Evolutionary conservation across 345 rosid genomes (phyloP).

Genomic region (Mallotus nudiflorus): DNA sequence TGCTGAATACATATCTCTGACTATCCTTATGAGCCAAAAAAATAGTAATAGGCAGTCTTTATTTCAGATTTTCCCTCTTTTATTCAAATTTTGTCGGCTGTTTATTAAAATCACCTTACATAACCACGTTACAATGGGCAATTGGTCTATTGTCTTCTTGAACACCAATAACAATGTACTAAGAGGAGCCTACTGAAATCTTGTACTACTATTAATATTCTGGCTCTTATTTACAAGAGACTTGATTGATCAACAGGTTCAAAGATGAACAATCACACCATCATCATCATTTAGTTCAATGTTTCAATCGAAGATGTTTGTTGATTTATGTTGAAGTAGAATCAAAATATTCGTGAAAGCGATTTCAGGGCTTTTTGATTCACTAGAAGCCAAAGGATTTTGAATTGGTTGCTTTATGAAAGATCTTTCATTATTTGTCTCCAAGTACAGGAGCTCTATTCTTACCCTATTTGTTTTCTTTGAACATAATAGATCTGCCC

Average conservation of each 20-base stretch:
- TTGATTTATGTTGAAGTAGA: slow-evolving; percentile 67
- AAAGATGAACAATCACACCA: neutral
- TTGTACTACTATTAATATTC: slow-evolving; percentile 76
- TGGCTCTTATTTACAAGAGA: slow-evolving; percentile 81
- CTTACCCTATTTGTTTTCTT: slow-evolving; percentile 5
- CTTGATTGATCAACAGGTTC: slow-evolving; percentile 60
- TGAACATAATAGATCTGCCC: slow-evolving; percentile 5
- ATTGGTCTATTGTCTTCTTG: slow-evolving; percentile 11
- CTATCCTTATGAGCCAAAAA: too few relatives aligned
- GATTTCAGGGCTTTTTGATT: slow-evolving; percentile 56
- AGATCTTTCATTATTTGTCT: slow-evolving; percentile 69
- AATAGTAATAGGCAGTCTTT: too few relatives aligned
- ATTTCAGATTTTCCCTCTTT: too few relatives aligned
- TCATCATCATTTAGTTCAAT: neutral
- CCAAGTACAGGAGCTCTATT: slow-evolving; percentile 43
- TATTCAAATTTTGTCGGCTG: too few relatives aligned
- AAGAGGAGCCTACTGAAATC: slow-evolving; percentile 45
- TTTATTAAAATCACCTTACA: too few relatives aligned
- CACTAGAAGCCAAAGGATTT: slow-evolving; percentile 52
- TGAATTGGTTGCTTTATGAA: slow-evolving; percentile 61
- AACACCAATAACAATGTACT: slow-evolving; percentile 25
- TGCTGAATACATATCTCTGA: too few relatives aligned
- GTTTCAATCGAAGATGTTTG: slow-evolving; percentile 19
- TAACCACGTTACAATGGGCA: too few relatives aligned
- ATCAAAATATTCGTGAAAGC: slow-evolving; percentile 66